Evolutionary conservation across 1,284 basidiomycete species (phyloP).

Genomic region (Ustilago esculenta): DNA sequence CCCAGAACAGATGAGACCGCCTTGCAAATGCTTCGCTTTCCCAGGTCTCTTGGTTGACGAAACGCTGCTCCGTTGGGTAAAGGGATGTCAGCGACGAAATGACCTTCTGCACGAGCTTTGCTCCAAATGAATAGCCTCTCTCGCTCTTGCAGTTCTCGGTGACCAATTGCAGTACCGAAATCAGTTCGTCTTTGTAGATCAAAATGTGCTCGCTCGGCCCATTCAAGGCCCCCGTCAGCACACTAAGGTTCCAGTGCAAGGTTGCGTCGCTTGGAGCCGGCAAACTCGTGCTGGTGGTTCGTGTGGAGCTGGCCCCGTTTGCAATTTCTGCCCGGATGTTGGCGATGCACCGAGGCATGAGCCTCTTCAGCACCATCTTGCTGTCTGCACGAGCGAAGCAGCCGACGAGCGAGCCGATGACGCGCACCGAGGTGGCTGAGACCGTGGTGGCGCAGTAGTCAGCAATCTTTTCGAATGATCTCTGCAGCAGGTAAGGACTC

Average conservation of each 20-base stretch:
- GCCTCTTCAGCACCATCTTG: constrained; percentile 79
- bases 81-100: constrained; percentile 80
- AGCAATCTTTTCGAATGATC: constrained; percentile 83
- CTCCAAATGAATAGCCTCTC: constrained; percentile 85
- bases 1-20: constrained; percentile 83
- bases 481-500: constrained; percentile 85
- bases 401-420: constrained; percentile 87
- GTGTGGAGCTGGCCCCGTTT: constrained; percentile 88
- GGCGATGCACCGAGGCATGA: constrained; percentile 81
- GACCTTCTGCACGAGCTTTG: constrained; percentile 80
- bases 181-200: constrained; percentile 75
- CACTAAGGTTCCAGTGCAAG: constrained; percentile 82
- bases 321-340: constrained; percentile 87
- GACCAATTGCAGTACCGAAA: constrained; percentile 77
- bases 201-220: constrained; percentile 70
- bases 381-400: constrained; percentile 85
- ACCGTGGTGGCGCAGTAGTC: constrained; percentile 80
- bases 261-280: constrained; percentile 88
- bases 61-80: constrained; percentile 83
- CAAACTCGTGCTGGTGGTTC: constrained; percentile 86
- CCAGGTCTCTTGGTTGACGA: constrained; percentile 87
- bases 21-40: constrained; percentile 79
- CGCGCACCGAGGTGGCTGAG: constrained; percentile 82
- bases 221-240: constrained; percentile 59
- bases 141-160: constrained; percentile 85